phyloP scores from a whole-genome alignment of 495 filamentous ascomycete genomes.

The Podospora comata region DNA sequence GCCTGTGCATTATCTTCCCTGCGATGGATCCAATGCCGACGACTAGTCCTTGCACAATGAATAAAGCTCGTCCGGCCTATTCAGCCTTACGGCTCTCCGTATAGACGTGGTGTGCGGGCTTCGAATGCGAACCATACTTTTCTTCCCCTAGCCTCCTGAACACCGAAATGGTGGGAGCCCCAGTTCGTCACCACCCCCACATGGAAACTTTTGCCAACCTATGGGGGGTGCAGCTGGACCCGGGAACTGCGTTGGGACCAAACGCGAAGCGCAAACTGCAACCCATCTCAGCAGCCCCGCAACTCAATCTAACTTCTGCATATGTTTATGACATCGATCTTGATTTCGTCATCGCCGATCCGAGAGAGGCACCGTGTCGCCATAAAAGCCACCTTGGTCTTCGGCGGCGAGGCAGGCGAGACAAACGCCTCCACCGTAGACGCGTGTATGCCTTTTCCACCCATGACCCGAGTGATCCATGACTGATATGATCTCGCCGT shows the following conservation, averaged over 20 bases:
- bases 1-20: background rate
- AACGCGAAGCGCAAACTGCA: background rate
- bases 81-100: background rate
- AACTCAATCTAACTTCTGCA: slow-evolving; percentile 15
- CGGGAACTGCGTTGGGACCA: background rate
- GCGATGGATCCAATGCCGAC: background rate
- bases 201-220: background rate
- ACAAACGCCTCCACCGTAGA: slow-evolving; percentile 50
- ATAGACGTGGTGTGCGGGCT: background rate
- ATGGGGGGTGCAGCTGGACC: slow-evolving; percentile 6
- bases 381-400: slow-evolving; percentile 46
- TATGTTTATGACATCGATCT: background rate
- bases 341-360: slow-evolving; percentile 38
- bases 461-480: slow-evolving; percentile 43
- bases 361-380: slow-evolving; percentile 46
- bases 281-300: slow-evolving; percentile 4
- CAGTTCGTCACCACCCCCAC: slow-evolving; percentile 2
- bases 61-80: background rate
- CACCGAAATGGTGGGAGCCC: background rate
- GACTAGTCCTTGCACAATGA: background rate
- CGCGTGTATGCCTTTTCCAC: slow-evolving; percentile 50
- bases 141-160: background rate
- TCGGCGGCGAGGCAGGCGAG: slow-evolving; percentile 44
- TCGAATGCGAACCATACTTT: background rate
- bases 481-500: slow-evolving; percentile 46